Evolutionary conservation across 163 green algal genomes (phyloP).

Genomic region (Chlamydomonas reinhardtii): DNA sequence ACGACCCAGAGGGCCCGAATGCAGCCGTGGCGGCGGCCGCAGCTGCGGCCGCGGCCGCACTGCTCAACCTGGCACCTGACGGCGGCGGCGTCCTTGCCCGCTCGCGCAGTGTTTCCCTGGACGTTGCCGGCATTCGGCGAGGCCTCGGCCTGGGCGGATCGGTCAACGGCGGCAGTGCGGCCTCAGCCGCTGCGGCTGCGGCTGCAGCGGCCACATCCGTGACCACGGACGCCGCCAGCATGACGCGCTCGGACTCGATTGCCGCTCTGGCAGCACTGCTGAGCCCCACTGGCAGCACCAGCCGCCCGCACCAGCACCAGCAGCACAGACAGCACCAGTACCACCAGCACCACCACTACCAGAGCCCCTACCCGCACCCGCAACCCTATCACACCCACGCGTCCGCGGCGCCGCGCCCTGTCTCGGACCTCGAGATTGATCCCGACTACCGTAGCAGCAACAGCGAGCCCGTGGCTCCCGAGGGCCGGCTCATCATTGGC

Average conservation of each 20-base stretch:
- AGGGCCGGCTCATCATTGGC: neutral
- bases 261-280: neutral
- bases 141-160: no score
- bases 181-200: no score
- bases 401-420: no score
- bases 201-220: no score
- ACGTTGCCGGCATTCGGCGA: neutral
- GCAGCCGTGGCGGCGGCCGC: constrained; percentile 36
- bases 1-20: constrained; percentile 24
- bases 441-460: neutral
- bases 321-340: no score
- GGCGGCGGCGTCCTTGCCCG: constrained; percentile 3
- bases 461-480: neutral
- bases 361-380: no score
- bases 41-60: constrained; percentile 10
- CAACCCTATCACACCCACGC: no score
- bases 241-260: neutral
- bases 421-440: no score
- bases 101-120: neutral
- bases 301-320: no score
- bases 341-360: no score
- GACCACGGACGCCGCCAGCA: no score
- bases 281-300: neutral
- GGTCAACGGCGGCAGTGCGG: no score
- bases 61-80: constrained; percentile 15